Evolutionary conservation across 257 asterid species (phyloP).

Genomic region (Mentha longifolia): DNA sequence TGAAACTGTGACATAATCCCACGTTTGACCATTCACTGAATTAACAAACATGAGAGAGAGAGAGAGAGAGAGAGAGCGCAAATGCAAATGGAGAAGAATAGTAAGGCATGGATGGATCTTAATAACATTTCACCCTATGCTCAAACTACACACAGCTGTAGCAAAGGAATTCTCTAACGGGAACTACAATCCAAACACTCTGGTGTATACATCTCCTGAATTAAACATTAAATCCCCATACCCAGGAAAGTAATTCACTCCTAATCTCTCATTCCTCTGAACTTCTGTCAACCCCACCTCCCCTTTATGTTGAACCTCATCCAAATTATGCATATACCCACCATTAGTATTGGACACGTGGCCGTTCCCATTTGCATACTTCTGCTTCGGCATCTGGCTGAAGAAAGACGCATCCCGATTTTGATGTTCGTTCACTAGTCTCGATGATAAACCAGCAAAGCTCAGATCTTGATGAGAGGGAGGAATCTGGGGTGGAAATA

Average conservation of each 20-base stretch:
- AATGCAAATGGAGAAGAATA: background rate
- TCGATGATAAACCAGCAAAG: conserved; percentile 52
- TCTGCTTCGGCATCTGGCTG: conserved; percentile 50
- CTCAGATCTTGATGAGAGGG: conserved; percentile 50
- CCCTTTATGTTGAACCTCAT: conserved; percentile 51
- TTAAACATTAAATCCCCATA: conserved; percentile 67
- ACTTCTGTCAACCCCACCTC: conserved; percentile 51
- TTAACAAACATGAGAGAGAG: background rate
- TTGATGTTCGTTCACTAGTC: conserved; percentile 51
- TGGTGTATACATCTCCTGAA: conserved; percentile 70
- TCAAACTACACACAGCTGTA: conserved; percentile 38
- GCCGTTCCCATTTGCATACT: conserved; percentile 51
- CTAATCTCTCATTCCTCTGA: conserved; percentile 67
- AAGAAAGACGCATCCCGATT: conserved; percentile 47
- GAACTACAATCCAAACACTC: conserved; percentile 67
- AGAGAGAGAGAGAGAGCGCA: background rate
- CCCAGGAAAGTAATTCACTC: conserved; percentile 58
- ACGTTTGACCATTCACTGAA: background rate
- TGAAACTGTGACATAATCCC: background rate
- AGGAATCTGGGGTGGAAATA: conserved; percentile 49
- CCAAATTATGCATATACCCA: conserved; percentile 49
- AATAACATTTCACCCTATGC: conserved; percentile 31
- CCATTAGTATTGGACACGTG: conserved; percentile 50
- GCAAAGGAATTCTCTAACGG: conserved; percentile 24
- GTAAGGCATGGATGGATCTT: conserved; percentile 24